Conservation (phyloP, 495 filamentous ascomycete genomes). For the Neurospora sp. region DNA sequence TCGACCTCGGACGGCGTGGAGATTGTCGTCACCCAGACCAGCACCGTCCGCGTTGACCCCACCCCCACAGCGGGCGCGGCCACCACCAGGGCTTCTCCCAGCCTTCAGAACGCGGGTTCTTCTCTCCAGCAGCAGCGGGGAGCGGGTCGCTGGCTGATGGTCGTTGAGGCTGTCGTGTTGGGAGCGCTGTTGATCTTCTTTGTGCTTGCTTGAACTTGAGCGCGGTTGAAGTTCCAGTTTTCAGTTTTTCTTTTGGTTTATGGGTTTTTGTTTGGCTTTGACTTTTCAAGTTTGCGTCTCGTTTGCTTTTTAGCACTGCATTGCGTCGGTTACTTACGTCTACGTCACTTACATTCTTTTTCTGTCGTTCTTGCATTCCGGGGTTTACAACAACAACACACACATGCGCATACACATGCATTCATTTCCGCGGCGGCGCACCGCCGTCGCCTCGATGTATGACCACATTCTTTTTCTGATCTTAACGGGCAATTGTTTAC, state of each 20-base stretch:
- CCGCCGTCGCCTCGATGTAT: not conserved
- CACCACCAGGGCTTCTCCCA: constrained; percentile 13
- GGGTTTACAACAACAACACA: not conserved
- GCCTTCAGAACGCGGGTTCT: constrained; percentile 26
- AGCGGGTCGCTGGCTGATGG: not conserved
- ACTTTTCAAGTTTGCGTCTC: not conserved
- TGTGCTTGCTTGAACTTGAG: not conserved
- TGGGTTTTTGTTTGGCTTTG: not conserved
- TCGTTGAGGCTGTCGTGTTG: constrained; percentile 19
- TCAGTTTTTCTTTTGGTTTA: not conserved
- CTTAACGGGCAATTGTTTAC: not conserved
- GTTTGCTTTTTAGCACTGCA: not conserved
- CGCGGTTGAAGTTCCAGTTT: not conserved
- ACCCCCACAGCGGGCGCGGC: constrained; percentile 2
- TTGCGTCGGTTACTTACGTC: not conserved
- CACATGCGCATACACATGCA: not conserved
- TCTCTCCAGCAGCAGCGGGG: constrained; percentile 5
- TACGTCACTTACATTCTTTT: not conserved
- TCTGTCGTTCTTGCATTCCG: not conserved
- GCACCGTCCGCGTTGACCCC: constrained; percentile 15
- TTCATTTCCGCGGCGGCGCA: not conserved
- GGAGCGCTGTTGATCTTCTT: constrained; percentile 14
- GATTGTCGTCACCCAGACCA: constrained; percentile 17
- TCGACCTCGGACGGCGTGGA: constrained; percentile 29
- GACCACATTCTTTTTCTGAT: not conserved